A percentile compares a stretch with the other conserved stretches of the same genome.
phyloP scores from a whole-genome alignment of 2,329 filamentous ascomycete genomes.

The Aspergillaceae sp. region DNA sequence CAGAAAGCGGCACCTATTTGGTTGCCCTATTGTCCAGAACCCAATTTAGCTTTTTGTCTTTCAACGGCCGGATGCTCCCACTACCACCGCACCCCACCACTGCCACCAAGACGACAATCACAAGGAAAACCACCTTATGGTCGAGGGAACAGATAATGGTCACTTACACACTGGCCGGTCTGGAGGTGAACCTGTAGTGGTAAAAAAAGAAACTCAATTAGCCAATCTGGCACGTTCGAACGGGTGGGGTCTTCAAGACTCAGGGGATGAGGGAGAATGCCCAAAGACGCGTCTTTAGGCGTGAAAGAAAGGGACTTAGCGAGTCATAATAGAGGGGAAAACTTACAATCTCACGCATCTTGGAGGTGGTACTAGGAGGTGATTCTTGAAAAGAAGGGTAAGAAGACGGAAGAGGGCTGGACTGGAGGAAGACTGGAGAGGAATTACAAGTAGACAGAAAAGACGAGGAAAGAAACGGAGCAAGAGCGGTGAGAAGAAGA shows the following conservation, averaged over 20 bases:
- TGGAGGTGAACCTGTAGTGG: slow-evolving; percentile 86
- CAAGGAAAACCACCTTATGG: background rate
- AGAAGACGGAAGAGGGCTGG: slow-evolving; percentile 8
- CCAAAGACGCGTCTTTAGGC: slow-evolving; percentile 28
- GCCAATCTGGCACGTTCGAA: slow-evolving; percentile 19
- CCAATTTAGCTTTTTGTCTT: slow-evolving; percentile 16
- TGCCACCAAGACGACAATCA: background rate
- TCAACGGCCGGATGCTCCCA: slow-evolving; percentile 4
- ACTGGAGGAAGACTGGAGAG: slow-evolving; percentile 4
- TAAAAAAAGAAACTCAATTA: slow-evolving; percentile 34
- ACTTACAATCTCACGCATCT: slow-evolving; percentile 69
- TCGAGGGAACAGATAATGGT: slow-evolving; percentile 2
- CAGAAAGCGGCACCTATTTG: slow-evolving; percentile 99
- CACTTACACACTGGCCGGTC: slow-evolving; percentile 96
- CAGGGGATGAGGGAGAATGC: slow-evolving; percentile 9
- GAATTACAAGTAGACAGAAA: slow-evolving; percentile 2
- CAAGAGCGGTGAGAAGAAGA: slow-evolving; percentile 22
- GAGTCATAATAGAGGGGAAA: slow-evolving; percentile 5
- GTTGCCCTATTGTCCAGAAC: slow-evolving; percentile 66
- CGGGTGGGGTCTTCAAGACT: slow-evolving; percentile 29
- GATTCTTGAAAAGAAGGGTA: slow-evolving; percentile 8
- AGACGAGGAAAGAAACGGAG: slow-evolving; percentile 9
- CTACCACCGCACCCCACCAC: background rate
- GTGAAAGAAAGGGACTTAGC: slow-evolving; percentile 1
- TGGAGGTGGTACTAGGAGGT: slow-evolving; percentile 32